A percentile compares a stretch with the other conserved stretches of the same genome.
Evolutionary conservation across 306 rosid genomes (phyloP).

Genomic region (Lotus japonicus): DNA sequence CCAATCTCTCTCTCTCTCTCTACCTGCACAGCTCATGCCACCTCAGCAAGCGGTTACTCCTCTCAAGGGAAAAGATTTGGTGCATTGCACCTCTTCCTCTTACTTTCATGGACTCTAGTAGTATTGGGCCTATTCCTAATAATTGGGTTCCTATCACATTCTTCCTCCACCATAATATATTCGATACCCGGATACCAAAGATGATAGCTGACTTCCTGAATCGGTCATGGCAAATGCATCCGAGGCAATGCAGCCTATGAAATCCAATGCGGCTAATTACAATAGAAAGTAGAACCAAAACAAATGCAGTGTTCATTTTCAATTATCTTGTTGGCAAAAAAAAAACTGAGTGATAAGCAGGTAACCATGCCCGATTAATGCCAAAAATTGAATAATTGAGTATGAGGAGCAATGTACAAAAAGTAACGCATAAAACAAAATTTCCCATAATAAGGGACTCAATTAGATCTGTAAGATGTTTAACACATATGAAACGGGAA

Average conservation of each 20-base stretch:
- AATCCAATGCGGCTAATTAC: conserved; percentile 94
- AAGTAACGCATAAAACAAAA: neutral
- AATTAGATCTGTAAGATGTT: neutral
- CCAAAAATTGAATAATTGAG: neutral
- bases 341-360: neutral
- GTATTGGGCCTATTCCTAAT: too few relatives aligned
- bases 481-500: conserved; percentile 4
- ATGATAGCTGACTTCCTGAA: conserved; percentile 94
- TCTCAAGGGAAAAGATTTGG: too few relatives aligned
- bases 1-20: too few relatives aligned
- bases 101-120: too few relatives aligned
- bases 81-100: too few relatives aligned
- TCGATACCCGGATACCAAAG: conserved; percentile 83
- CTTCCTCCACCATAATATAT: conserved; percentile 88
- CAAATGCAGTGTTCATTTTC: neutral
- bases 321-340: neutral
- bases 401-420: neutral
- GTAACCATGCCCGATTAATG: conserved; percentile 2
- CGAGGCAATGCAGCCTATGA: conserved; percentile 87
- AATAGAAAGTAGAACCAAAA: conserved; percentile 20
- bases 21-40: too few relatives aligned
- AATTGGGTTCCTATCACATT: too few relatives aligned
- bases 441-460: neutral
- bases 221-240: conserved; percentile 98
- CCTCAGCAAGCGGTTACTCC: too few relatives aligned